Conservation (phyloP, 2,329 filamentous ascomycete genomes). For the Fusarium sp. region DNA sequence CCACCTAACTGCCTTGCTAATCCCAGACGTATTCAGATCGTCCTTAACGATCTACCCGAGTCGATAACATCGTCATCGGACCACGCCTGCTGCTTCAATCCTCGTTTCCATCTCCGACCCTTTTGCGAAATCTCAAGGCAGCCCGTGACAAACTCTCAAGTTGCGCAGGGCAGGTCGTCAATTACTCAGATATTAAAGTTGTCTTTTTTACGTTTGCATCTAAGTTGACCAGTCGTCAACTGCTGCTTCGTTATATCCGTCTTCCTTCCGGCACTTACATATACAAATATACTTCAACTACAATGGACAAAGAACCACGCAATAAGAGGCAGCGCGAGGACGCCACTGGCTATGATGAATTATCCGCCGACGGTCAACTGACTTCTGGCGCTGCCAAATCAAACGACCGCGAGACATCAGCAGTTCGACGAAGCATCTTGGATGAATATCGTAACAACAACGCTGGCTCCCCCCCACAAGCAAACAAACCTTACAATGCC, state of each 20-base stretch:
- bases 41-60: slow-evolving; percentile 3
- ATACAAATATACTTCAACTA: slow-evolving; percentile 3
- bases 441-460: neutral
- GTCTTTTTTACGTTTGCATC: neutral
- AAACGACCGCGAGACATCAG: neutral
- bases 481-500: slow-evolving; percentile 3
- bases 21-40: neutral
- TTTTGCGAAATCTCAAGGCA: neutral
- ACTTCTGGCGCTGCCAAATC: slow-evolving; percentile 1
- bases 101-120: neutral
- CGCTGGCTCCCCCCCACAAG: neutral
- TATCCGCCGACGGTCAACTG: neutral
- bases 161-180: neutral
- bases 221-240: neutral
- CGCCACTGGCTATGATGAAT: slow-evolving; percentile 11
- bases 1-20: neutral
- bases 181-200: neutral
- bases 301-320: slow-evolving; percentile 23
- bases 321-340: slow-evolving; percentile 22
- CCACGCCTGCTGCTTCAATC: slow-evolving; percentile 1
- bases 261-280: slow-evolving; percentile 24
- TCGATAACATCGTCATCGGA: slow-evolving; percentile 18
- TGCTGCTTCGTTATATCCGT: slow-evolving; percentile 30
- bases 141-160: neutral
- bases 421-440: neutral